phyloP scores from a whole-genome alignment of 2,329 filamentous ascomycete genomes.

The Botrytis sinoallii region DNA sequence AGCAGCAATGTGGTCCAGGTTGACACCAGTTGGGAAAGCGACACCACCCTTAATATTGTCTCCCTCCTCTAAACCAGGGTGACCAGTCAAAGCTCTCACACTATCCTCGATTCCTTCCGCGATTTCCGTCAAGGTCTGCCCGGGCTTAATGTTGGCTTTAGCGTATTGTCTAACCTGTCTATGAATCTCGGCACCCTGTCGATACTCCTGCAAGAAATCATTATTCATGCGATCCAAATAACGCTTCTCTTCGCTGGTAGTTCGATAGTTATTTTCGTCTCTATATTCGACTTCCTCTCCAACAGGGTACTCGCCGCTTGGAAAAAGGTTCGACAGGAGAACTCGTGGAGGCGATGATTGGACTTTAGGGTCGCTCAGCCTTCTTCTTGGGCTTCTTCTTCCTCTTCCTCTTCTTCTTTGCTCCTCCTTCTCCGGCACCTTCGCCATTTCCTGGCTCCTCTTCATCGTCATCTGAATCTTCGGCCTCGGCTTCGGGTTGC shows the following conservation, averaged over 20 bases:
- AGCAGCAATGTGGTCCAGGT: constrained; percentile 79
- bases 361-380: constrained; percentile 56
- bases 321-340: constrained; percentile 69
- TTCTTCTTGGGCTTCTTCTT: constrained; percentile 72
- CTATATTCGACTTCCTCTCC: constrained; percentile 77
- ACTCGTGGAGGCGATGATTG: constrained; percentile 79
- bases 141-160: constrained; percentile 75
- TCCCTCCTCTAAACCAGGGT: constrained; percentile 72
- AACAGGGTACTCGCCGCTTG: constrained; percentile 67
- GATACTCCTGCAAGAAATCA: constrained; percentile 77
- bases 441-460: constrained; percentile 43
- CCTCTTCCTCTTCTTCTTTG: constrained; percentile 62
- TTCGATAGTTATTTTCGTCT: constrained; percentile 74
- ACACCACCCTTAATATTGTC: constrained; percentile 77
- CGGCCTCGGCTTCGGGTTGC: constrained; percentile 36
- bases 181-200: constrained; percentile 84
- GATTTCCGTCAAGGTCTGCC: constrained; percentile 76
- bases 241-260: constrained; percentile 80
- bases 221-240: constrained; percentile 77
- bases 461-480: constrained; percentile 54
- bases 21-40: constrained; percentile 82
- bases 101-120: constrained; percentile 84
- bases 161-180: constrained; percentile 83
- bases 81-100: constrained; percentile 72
- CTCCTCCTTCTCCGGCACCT: constrained; percentile 40